Evolutionary conservation across 768 basidiomycete species (phyloP), one percentile per base, ranked within the genome.

Genomic region (Cyathus striatus): DNA sequence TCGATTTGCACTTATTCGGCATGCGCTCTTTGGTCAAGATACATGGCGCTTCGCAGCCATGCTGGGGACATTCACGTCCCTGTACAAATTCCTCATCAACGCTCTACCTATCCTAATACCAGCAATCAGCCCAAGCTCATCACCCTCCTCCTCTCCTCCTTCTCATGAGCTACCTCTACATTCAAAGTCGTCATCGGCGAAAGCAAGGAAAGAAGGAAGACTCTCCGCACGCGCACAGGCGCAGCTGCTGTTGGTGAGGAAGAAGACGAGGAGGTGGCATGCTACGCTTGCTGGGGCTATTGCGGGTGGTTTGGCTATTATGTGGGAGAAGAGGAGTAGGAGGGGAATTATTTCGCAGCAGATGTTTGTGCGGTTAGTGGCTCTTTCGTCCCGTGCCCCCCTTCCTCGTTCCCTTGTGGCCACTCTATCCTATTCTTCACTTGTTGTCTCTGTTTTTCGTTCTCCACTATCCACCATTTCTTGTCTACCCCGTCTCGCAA

Each of bases 31-130:
- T 50, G 92, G 92, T 0, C 48, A 68, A 32, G 93, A 96, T 55
- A 83, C 89, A 0, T 75, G 86, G 55, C 70, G 93, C 16, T 94
- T 95, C 49, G 89, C 83, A 3, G 80, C 83, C 0, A 94, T 94
- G 90, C 69, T 97, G 26, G 91, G 82, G 17, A 78, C 83, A 1
- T 91, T 92, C 49, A 83, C 85, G 1, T 70, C 79, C 1, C 50
- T 90, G 5, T 93, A 94, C 65, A 90, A 87, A 57, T 73, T 82
- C 54, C 69, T 90, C 44, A 72, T 91, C 6, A 92, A 92, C 52
- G 70, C 81, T 0, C 72, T 92, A 9, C 89, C 87, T 2, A 76
- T 90, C 44, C 58, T 89, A 6, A 70, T 86, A 23, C 81, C 81
- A 1, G 55, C 68, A 40, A 50, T 69, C n/a, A 60, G 62, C 23